These are phyloP conservation scores for Aspergillus nomiae DNA, from an alignment of 2,329 filamentous ascomycete genomes.

Conservation along the genomic window DNA sequence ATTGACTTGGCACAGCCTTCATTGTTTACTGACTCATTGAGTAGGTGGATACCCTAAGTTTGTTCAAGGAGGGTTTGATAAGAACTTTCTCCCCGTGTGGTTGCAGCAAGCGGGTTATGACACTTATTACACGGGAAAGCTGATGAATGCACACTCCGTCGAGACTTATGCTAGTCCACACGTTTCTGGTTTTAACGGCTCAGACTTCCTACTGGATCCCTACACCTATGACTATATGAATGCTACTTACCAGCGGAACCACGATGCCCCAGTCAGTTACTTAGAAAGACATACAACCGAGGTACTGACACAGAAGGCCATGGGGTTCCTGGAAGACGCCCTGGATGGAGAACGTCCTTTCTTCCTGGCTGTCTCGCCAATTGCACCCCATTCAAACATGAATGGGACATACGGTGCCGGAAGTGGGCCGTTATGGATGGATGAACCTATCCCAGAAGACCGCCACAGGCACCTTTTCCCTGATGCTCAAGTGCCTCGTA, in stretches of 20 bases:
- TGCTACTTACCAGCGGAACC: slow-evolving; percentile 63
- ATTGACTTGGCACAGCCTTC: neutral
- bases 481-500: slow-evolving; percentile 62
- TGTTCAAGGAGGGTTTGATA: slow-evolving; percentile 52
- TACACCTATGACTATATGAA: slow-evolving; percentile 69
- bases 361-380: slow-evolving; percentile 67
- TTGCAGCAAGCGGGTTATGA: slow-evolving; percentile 54
- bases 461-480: slow-evolving; percentile 66
- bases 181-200: slow-evolving; percentile 41
- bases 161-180: slow-evolving; percentile 50
- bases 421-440: slow-evolving; percentile 34
- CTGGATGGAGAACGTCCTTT: slow-evolving; percentile 60
- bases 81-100: slow-evolving; percentile 55
- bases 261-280: slow-evolving; percentile 57
- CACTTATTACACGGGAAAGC: slow-evolving; percentile 58
- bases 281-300: slow-evolving; percentile 61
- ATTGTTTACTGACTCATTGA: neutral
- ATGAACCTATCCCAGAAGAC: slow-evolving; percentile 59
- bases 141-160: slow-evolving; percentile 55
- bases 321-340: slow-evolving; percentile 64
- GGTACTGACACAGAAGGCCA: slow-evolving; percentile 60
- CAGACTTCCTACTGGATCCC: slow-evolving; percentile 48
- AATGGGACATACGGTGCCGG: slow-evolving; percentile 25
- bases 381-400: slow-evolving; percentile 66
- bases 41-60: slow-evolving; percentile 53